A percentile compares a stretch with the other conserved stretches of the same genome.
phyloP scores from a whole-genome alignment of 306 rosid species.

The Luffa aegyptiaca region DNA sequence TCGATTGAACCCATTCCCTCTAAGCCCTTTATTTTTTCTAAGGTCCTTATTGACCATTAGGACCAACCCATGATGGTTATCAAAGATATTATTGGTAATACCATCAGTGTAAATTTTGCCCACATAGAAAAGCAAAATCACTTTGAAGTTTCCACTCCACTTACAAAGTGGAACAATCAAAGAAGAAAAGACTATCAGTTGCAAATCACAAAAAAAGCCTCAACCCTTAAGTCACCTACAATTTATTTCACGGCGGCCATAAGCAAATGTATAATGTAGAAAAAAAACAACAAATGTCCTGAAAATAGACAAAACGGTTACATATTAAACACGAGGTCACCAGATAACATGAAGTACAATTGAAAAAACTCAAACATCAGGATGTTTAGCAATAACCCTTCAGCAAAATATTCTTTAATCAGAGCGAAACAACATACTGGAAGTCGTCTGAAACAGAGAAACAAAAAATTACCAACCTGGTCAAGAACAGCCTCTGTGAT shows the following conservation, averaged over 20 bases:
- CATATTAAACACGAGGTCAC: background rate
- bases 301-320: background rate
- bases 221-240: too few relatives aligned
- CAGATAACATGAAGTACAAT: background rate
- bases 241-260: background rate
- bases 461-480: slow-evolving; percentile 38
- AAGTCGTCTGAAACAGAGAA: background rate
- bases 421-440: background rate
- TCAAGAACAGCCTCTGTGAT: slow-evolving; percentile 79
- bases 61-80: too few relatives aligned
- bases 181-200: background rate
- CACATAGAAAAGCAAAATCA: background rate
- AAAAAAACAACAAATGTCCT: background rate
- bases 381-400: background rate
- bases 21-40: too few relatives aligned
- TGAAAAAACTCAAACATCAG: background rate
- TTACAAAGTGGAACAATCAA: background rate
- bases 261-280: background rate
- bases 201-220: too few relatives aligned
- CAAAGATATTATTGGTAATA: background rate
- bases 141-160: background rate
- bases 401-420: background rate
- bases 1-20: too few relatives aligned
- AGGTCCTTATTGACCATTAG: too few relatives aligned
- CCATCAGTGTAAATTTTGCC: background rate